Percentiles rank a stretch among this genome's conserved stretches.
These are phyloP conservation scores for Coriolopsis trogii DNA, from an alignment of 1,284 basidiomycete genomes.

Conservation along the genomic window DNA sequence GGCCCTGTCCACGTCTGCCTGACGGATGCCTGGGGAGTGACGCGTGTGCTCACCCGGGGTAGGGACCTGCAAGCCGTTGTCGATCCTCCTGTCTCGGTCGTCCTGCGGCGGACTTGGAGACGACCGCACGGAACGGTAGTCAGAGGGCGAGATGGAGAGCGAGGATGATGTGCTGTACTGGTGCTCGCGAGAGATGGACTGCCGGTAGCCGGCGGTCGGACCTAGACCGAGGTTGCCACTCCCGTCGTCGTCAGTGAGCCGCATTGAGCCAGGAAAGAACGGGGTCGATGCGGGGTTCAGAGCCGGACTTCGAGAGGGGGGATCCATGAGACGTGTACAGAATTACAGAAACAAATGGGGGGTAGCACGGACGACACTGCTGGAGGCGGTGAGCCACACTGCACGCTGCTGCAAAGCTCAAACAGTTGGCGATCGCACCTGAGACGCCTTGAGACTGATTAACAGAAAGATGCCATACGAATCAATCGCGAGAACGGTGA, in stretches of 20 bases:
- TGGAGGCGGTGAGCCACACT: conserved; percentile 18
- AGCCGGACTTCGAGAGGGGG: conserved; percentile 72
- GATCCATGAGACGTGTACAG: conserved; percentile 34
- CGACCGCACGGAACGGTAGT: conserved; percentile 66
- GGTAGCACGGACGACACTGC: conserved; percentile 31
- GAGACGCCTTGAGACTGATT: conserved; percentile 28
- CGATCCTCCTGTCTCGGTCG: conserved; percentile 33
- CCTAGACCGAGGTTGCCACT: conserved; percentile 34
- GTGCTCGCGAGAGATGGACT: conserved; percentile 50
- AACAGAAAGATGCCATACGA: conserved; percentile 32
- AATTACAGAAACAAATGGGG: conserved; percentile 14
- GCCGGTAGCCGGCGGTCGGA: conserved; percentile 38
- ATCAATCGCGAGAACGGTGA: conserved; percentile 10
- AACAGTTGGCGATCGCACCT: conserved; percentile 25
- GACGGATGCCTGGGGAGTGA: conserved; percentile 49
- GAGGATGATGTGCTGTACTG: conserved; percentile 57
- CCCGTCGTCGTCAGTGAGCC: conserved; percentile 56
- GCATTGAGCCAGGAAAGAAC: conserved; percentile 74
- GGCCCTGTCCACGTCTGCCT: conserved; percentile 48
- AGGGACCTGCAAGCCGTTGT: conserved; percentile 31
- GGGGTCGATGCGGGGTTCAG: conserved; percentile 81
- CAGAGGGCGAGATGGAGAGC: conserved; percentile 61
- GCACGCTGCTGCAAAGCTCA: background rate
- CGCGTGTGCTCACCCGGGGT: conserved; percentile 41
- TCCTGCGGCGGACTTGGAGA: conserved; percentile 66